Percentiles rank a stretch among this genome's conserved stretches.
Evolutionary conservation across 2,329 filamentous ascomycete species (phyloP).

Genomic region (Neocatenulostroma microsporum): DNA sequence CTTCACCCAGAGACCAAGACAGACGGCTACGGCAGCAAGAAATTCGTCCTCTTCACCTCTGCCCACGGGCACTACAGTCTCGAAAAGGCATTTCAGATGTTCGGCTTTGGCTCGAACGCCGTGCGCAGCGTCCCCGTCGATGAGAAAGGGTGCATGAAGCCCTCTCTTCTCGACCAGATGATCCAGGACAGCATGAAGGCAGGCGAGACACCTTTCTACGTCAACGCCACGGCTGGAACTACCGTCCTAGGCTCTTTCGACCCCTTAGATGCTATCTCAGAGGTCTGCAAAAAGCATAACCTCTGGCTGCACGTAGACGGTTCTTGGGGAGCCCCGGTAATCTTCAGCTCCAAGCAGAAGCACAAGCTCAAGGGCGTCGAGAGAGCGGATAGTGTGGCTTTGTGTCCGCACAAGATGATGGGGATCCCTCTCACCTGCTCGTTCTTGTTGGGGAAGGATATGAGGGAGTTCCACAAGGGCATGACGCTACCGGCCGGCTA

Average conservation of each 20-base stretch:
- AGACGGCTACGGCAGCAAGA: conserved; percentile 55
- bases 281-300: conserved; percentile 60
- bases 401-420: conserved; percentile 98
- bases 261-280: conserved; percentile 61
- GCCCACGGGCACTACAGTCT: conserved; percentile 89
- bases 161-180: conserved; percentile 55
- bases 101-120: conserved; percentile 67
- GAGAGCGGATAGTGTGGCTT: conserved; percentile 70
- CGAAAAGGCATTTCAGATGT: conserved; percentile 88
- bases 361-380: conserved; percentile 62
- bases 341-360: conserved; percentile 61
- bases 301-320: conserved; percentile 93
- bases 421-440: conserved; percentile 84
- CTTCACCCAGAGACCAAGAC: conserved; percentile 72
- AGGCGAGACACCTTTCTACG: conserved; percentile 80
- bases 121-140: conserved; percentile 74
- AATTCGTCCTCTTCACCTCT: conserved; percentile 80
- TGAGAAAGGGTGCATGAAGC: conserved; percentile 60
- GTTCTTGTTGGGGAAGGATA: conserved; percentile 72
- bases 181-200: conserved; percentile 54
- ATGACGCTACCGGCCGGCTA: conserved; percentile 87
- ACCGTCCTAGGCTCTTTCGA: conserved; percentile 89
- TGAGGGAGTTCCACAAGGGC: conserved; percentile 68
- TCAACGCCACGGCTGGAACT: conserved; percentile 91
- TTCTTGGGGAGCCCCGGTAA: conserved; percentile 78